Base-by-base conservation (phyloP, 2,329 filamentous ascomycete species). In the Aspergillus viridinutans region DNA sequence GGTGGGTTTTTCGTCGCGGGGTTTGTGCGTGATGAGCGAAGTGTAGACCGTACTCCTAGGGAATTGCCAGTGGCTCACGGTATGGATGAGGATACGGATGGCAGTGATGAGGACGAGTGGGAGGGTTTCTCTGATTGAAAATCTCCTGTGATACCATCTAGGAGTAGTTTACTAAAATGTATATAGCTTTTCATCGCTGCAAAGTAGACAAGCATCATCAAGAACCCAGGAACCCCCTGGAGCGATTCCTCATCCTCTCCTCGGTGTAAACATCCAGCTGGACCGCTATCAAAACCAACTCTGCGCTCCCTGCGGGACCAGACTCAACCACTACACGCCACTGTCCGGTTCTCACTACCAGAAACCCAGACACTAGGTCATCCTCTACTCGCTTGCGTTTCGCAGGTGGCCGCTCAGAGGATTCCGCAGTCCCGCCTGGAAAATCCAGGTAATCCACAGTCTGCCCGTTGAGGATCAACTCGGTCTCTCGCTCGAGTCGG, bases 1-100 rank as follows among this genome's bases (percentile, higher is more conserved):
- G 96, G 97, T 84, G 93, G 94, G 0, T 97, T 99, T 74, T 99
- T 99, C 66, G 90, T 97, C 21, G 91, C 86, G n/a, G 90, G 83
- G 0, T 96, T 99, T 73, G 82, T 90, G 3, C 80, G 90, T 53
- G 83, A 88, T 72, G 56, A 67, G 70, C 61, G 75, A 73, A 20
- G 74, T 72, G 72, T 74, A 73, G 1, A 62, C 57, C 54, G 28
- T 28, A 40, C 56, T 42, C 1, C 60, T 61, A 56, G 58, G 66
- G 7, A 17, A 29, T 58, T 58, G 23, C 50, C 50, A 12, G 54
- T 45, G 5, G 29, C 57, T 38, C 54, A 48, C 29, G 56, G 60
- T 21, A 59, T 55, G 21, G 59, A 66, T 21, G 62, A 67, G 3
- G 63, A 67, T 0, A 59, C 67, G 0, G 61, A 64, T 4, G 67